A percentile compares a stretch with the other conserved stretches of the same genome.
phyloP scores from a whole-genome alignment of 306 rosid genomes.

The Coriaria nepalensis region DNA sequence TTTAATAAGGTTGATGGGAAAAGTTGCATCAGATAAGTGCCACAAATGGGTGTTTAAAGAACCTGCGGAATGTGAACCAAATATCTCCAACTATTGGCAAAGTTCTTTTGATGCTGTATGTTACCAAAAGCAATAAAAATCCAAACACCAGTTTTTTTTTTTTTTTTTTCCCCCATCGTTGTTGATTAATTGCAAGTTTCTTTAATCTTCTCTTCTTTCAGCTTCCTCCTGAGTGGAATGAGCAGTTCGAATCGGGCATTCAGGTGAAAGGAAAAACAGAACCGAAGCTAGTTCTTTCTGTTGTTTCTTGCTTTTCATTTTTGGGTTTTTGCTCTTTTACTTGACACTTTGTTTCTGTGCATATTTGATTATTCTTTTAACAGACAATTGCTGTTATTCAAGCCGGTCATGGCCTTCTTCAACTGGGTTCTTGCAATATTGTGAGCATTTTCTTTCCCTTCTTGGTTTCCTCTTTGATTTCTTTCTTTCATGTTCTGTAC shows the following conservation, averaged over 20 bases:
- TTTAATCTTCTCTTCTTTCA: constrained; percentile 35
- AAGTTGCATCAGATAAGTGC: constrained; percentile 99
- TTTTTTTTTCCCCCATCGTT: background rate
- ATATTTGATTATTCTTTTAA: constrained; percentile 13
- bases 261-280: constrained; percentile 50
- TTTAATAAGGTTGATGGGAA: constrained; percentile 85
- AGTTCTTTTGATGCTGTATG: constrained; percentile 99
- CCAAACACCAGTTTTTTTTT: background rate
- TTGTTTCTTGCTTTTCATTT: constrained; percentile 2
- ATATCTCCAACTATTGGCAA: constrained; percentile 98
- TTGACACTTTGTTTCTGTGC: background rate
- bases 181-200: constrained; percentile 17
- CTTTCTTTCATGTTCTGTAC: background rate
- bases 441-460: constrained; percentile 33
- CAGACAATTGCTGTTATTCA: constrained; percentile 99
- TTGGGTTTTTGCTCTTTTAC: constrained; percentile 6
- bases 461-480: background rate
- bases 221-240: constrained; percentile 99
- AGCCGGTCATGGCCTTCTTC: constrained; percentile 99
- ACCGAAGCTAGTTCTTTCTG: background rate
- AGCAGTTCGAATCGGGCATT: constrained; percentile 96
- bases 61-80: constrained; percentile 92
- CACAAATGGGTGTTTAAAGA: constrained; percentile 99
- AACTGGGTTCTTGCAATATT: constrained; percentile 95
- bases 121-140: background rate